phyloP scores from a whole-genome alignment of 495 filamentous ascomycete species.

The Hypoxylon cercidicola region DNA sequence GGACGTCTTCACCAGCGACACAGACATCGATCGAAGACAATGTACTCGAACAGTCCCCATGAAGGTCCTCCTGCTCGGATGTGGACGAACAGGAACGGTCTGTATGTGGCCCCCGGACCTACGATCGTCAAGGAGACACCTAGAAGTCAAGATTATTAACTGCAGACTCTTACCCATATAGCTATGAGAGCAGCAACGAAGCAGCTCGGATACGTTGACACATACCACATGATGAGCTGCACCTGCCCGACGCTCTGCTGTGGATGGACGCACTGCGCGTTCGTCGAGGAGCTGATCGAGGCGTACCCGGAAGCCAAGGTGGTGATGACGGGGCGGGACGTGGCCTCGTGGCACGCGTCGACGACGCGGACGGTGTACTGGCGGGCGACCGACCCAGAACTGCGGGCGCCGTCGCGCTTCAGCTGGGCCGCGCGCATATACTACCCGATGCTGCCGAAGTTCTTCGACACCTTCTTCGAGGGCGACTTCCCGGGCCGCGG shows the following conservation, averaged over 20 bases:
- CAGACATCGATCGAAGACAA: slow-evolving; percentile 70
- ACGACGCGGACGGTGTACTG: slow-evolving; percentile 61
- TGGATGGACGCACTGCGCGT: slow-evolving; percentile 74
- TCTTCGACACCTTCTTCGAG: slow-evolving; percentile 61
- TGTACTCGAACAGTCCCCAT: slow-evolving; percentile 72
- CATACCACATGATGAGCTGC: slow-evolving; percentile 76
- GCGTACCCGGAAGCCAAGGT: slow-evolving; percentile 78
- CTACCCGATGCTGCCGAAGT: slow-evolving; percentile 68
- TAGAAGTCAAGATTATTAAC: slow-evolving; percentile 1
- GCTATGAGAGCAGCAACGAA: slow-evolving; percentile 70
- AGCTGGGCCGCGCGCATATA: slow-evolving; percentile 68
- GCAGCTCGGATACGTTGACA: slow-evolving; percentile 68
- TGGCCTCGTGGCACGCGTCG: slow-evolving; percentile 56
- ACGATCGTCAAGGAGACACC: not conserved
- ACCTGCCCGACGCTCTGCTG: slow-evolving; percentile 72
- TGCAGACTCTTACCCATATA: slow-evolving; percentile 29
- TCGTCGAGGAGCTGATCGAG: slow-evolving; percentile 73
- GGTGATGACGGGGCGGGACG: slow-evolving; percentile 69
- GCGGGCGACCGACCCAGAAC: slow-evolving; percentile 65
- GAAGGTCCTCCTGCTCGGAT: slow-evolving; percentile 71
- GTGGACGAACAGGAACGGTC: slow-evolving; percentile 73
- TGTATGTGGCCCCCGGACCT: slow-evolving; percentile 55
- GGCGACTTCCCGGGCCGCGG: slow-evolving; percentile 39
- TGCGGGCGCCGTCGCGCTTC: slow-evolving; percentile 62
- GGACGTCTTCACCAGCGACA: slow-evolving; percentile 63